Evolutionary conservation across 2,329 filamentous ascomycete species (phyloP).

Genomic region (Lecanicillium sp.): DNA sequence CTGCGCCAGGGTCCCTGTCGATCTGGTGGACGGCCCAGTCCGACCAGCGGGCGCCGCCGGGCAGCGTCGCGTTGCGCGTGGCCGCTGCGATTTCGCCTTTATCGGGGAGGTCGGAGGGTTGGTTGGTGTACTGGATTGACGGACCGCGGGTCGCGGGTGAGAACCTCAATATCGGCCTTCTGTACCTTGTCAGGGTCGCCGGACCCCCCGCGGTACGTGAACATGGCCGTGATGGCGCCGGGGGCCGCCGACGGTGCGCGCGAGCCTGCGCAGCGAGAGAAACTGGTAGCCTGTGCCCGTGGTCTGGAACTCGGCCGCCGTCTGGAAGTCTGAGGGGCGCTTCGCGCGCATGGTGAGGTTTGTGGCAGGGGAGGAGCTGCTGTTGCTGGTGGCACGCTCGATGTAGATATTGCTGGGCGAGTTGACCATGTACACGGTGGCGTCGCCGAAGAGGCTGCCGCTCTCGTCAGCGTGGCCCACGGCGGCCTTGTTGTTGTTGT

Average conservation of each 20-base stretch:
- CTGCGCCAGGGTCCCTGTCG: constrained; percentile 51
- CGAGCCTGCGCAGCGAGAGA: constrained; percentile 41
- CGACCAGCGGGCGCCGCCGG: constrained; percentile 39
- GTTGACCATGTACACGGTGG: constrained; percentile 33
- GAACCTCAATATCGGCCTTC: constrained; percentile 48
- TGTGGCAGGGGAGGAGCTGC: constrained; percentile 28
- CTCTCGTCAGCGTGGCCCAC: neutral
- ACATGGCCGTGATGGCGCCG: constrained; percentile 47
- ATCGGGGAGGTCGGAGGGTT: constrained; percentile 43
- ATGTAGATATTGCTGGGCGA: constrained; percentile 42
- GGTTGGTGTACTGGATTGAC: constrained; percentile 54
- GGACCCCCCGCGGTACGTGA: constrained; percentile 41
- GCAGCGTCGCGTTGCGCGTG: constrained; percentile 42
- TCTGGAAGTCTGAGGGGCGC: constrained; percentile 39
- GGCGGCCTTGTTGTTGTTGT: neutral
- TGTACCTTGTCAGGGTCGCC: constrained; percentile 35
- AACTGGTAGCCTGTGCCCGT: constrained; percentile 22
- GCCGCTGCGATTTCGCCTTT: constrained; percentile 40
- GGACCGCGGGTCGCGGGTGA: constrained; percentile 39
- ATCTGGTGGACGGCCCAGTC: constrained; percentile 54
- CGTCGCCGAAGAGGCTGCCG: constrained; percentile 22
- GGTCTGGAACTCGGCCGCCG: constrained; percentile 43
- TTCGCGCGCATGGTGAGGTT: constrained; percentile 43
- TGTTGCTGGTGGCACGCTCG: constrained; percentile 33
- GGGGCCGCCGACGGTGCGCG: constrained; percentile 41